Conservation (phyloP, 192 early-diverging fungal genomes). For the Funneliformis geosporum region DNA sequence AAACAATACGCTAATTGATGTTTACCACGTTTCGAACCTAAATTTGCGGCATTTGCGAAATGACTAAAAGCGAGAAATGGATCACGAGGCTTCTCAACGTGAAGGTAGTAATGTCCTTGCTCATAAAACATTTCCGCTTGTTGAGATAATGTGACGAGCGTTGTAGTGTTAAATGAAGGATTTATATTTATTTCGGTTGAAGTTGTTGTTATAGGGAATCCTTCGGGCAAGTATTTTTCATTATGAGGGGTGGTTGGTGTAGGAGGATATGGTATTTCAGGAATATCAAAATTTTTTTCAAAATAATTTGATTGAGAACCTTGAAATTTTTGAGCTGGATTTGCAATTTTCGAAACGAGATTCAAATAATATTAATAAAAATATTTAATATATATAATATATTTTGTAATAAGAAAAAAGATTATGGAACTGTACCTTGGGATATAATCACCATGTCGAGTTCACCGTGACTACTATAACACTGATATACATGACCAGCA, state of each 20-base stretch:
- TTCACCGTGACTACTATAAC: neutral
- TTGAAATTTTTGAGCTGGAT: neutral
- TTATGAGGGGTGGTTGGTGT: slow-evolving; percentile 13
- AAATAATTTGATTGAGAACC: neutral
- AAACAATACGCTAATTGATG: slow-evolving; percentile 19
- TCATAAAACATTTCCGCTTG: slow-evolving; percentile 5
- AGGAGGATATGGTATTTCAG: neutral
- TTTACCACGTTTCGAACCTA: slow-evolving; percentile 1
- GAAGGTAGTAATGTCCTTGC: slow-evolving; percentile 22
- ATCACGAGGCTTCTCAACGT: slow-evolving; percentile 1
- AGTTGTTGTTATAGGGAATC: neutral
- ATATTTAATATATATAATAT: too few species aligned
- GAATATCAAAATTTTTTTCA: neutral
- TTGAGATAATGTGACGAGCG: neutral
- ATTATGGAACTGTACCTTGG: neutral
- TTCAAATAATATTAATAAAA: too few species aligned
- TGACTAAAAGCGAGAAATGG: neutral
- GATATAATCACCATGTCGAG: neutral
- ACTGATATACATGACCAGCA: too few species aligned
- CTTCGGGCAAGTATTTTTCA: neutral
- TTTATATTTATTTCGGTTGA: neutral
- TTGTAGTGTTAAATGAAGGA: neutral
- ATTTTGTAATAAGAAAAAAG: too few species aligned
- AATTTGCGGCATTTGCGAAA: neutral
- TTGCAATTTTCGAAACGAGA: neutral